Evolutionary conservation across 139 green algal species (phyloP), one percentile per base, ranked within the genome.

Genomic region (Gonium pectorale): DNA sequence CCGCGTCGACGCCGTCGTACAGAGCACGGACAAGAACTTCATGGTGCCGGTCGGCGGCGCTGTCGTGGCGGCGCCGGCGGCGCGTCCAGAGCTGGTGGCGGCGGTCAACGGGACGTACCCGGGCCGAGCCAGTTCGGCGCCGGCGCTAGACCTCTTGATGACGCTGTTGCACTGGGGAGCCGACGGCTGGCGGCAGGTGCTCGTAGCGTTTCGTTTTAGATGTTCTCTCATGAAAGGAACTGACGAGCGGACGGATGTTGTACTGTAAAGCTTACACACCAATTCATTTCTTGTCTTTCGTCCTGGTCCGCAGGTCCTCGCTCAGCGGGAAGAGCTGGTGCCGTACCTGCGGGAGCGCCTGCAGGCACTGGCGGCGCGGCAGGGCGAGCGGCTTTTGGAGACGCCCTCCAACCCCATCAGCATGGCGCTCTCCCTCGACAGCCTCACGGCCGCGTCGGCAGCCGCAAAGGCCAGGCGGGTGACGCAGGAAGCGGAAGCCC

Each of bases 11-110:
- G 94, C 92, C 0, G 90, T 99, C 8, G 92, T 99, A 1, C 96
- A 83, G 41, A 93, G 82, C 77, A 96, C 89, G 15, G 95, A 98
- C 87, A 99, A 99, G 88, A 99, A 99, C 89, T 99, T 99, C 90
- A 96, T 99, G 92, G 97, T 99, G 60, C 97, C 96, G 5, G 96
- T 99, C 8, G 94, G 95, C 0, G 95, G 95, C 4, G 90, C 96
- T 11, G 43, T 98, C 0, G 78, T 98, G 5, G 79, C 90, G 31
- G 88, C 89, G 8, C 86, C 81, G 17, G 79, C 66, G 40, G 15
- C 31, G 4, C 72, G 68, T 27, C 74, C 67, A 22, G 82, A 69
- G 31, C 85, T 97, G 77, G 92, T 98, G 51, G 77, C 90, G 1
- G 87, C 86, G 5, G 91, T 98, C n/a, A 97, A 95, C 52, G 79